Percentiles rank a stretch among this genome's conserved stretches.
Conservation (phyloP, 1,139 yeast genomes). For the Sugiyamaella grinbergsii region DNA sequence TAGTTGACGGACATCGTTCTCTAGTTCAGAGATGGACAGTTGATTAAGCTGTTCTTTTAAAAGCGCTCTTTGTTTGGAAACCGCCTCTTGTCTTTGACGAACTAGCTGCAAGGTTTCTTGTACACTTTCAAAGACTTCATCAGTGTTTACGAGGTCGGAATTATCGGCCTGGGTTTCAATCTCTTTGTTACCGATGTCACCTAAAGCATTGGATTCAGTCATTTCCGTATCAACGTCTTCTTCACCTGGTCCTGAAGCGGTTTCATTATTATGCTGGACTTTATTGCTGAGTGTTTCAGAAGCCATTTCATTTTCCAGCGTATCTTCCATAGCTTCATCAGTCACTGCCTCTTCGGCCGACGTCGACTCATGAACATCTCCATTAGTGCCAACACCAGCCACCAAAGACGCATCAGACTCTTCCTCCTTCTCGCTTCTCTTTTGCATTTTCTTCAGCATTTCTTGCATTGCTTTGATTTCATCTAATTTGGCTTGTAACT, state of each 20-base stretch:
- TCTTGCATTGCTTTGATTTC: slow-evolving; percentile 25
- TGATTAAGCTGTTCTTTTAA: slow-evolving; percentile 7
- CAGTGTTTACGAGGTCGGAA: background rate
- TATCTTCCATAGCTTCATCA: background rate
- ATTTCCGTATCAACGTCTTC: background rate
- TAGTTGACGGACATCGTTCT: slow-evolving; percentile 14
- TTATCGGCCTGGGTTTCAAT: too few relatives aligned
- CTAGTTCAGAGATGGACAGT: slow-evolving; percentile 5
- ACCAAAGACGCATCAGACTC: background rate
- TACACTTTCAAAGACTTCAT: slow-evolving; percentile 2
- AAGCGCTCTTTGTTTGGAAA: slow-evolving; percentile 2
- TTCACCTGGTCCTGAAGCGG: too few relatives aligned
- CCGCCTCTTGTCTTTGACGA: slow-evolving; percentile 11
- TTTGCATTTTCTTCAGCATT: slow-evolving; percentile 22
- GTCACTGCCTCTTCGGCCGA: background rate
- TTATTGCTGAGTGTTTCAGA: too few relatives aligned
- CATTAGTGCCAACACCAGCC: too few relatives aligned
- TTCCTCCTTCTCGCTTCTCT: slow-evolving; percentile 1
- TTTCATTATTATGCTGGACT: background rate
- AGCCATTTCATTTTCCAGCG: background rate
- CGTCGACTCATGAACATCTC: too few relatives aligned
- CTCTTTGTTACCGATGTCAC: too few relatives aligned
- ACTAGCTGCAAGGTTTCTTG: slow-evolving; percentile 11
- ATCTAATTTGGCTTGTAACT: slow-evolving; percentile 21
- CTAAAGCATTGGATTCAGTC: too few relatives aligned